Evolutionary conservation across 805 yeast genomes (phyloP), one percentile per base, ranked within the genome.

Genomic region (Pichia nanzhaoensis): DNA sequence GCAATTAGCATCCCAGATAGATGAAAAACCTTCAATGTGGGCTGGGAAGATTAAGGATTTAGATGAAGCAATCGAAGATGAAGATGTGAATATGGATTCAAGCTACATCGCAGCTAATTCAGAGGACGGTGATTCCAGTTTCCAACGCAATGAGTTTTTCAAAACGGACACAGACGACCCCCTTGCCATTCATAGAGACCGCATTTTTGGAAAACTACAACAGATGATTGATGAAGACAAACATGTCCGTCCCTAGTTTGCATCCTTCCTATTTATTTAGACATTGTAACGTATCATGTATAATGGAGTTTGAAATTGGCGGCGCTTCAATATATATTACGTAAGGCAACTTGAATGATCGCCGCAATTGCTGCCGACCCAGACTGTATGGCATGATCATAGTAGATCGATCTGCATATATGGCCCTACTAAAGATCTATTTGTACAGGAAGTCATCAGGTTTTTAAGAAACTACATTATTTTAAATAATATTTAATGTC

Each of bases 121-220:
- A 21, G 27, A 30, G 12, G 46, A 37, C 13, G 52, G 47, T 20
- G 61, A 51, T 16, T 3, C 12, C 4, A 28, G 27, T 6, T 45
- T 40, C 17, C 38, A 37, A 47, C 56, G 87, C 44, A 73, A 80
- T 51, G 58, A 61, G n/a, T 82, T 81, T 54, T 81, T 80, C 54
- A 67, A 71, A 2, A 60, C 64, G 6, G 88, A 82, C 45, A 69
- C 65, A 33, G 78, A 77, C 27, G 83, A 80, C 53, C 79, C 77
- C 4, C 39, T 79, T 51, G 87, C 87, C 0, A 68, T 72, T 1
- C 82, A 82, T 54, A 62, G 89, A 44, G 88, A 82, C 54, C 66
- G 61, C 39, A 80, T 82, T 5, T 81, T 82, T 59, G 78, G 78
- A 1, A 68, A 66, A 45, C 59, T 82, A 22, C 77, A 82, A 51